Percentiles rank a stretch among this genome's conserved stretches.
Evolutionary conservation across 768 basidiomycete genomes (phyloP).

Genomic region (Tricholoma bakamatsutake): DNA sequence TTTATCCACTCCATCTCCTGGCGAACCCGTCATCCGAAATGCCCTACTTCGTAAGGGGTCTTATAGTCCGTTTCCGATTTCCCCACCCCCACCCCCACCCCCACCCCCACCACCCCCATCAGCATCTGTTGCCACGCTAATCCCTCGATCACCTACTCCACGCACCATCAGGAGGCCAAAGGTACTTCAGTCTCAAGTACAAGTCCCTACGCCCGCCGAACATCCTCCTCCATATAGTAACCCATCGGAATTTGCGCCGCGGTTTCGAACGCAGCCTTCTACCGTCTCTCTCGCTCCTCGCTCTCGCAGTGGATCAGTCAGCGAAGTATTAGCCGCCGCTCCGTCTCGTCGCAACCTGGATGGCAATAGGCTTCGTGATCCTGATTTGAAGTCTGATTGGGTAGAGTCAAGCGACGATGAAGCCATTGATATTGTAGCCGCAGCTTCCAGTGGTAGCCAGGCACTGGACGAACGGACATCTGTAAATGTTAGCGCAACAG

Average conservation of each 20-base stretch:
- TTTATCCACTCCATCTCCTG: conserved; percentile 42
- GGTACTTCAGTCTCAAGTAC: conserved; percentile 24
- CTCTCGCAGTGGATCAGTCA: conserved; percentile 50
- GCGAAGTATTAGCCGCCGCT: conserved; percentile 48
- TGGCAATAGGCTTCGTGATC: conserved; percentile 28
- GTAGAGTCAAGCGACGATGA: conserved; percentile 81
- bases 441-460: conserved; percentile 76
- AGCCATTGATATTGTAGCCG: conserved; percentile 77
- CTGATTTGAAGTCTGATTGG: conserved; percentile 61
- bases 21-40: conserved; percentile 23
- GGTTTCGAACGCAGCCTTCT: conserved; percentile 35
- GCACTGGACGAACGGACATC: conserved; percentile 83
- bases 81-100: conserved; percentile 26
- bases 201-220: conserved; percentile 29
- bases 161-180: conserved; percentile 28
- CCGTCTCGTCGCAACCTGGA: conserved; percentile 26
- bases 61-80: conserved; percentile 23
- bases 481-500: conserved; percentile 33
- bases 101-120: conserved; percentile 26
- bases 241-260: conserved; percentile 25
- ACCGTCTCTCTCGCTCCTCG: conserved; percentile 37
- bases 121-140: conserved; percentile 20
- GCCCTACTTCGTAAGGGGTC: conserved; percentile 37
- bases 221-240: conserved; percentile 64
- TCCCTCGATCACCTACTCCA: conserved; percentile 39